phyloP scores from a whole-genome alignment of 1,284 basidiomycete genomes.

The Ceraceosorus bombacis region DNA sequence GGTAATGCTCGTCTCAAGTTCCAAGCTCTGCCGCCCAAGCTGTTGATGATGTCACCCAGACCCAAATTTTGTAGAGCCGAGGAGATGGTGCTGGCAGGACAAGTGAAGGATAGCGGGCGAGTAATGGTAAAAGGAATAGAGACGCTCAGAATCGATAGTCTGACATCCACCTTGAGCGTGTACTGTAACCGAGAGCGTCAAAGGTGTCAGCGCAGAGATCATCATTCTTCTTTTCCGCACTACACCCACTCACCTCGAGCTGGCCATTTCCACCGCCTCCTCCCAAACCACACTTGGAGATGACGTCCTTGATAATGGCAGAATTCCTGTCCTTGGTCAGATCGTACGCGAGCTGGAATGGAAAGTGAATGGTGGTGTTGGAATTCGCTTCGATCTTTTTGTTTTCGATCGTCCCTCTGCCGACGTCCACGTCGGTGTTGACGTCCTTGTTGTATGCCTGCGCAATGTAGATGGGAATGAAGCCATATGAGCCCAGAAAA shows the following conservation, averaged over 20 bases:
- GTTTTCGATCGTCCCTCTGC: constrained; percentile 51
- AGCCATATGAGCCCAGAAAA: not conserved
- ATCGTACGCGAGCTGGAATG: constrained; percentile 68
- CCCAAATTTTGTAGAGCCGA: no score
- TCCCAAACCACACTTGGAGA: constrained; percentile 22
- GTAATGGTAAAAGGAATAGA: constrained; percentile 25
- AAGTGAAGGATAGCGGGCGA: constrained; percentile 26
- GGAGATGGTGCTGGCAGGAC: constrained; percentile 8
- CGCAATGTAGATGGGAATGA: not conserved
- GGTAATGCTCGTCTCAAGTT: no score
- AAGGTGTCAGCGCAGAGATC: not conserved
- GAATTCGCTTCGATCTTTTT: constrained; percentile 60
- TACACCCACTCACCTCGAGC: not conserved
- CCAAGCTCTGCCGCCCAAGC: no score
- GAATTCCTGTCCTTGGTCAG: constrained; percentile 58
- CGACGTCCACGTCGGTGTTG: constrained; percentile 15
- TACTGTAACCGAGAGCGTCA: constrained; percentile 8
- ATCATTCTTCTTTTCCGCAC: not conserved
- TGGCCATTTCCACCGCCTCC: constrained; percentile 1
- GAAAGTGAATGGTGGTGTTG: constrained; percentile 70
- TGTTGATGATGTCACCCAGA: no score
- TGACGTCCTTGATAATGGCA: constrained; percentile 61
- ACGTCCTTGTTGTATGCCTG: not conserved
- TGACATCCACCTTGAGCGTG: constrained; percentile 27
- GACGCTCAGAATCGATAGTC: constrained; percentile 27